A percentile compares a stretch with the other conserved stretches of the same genome.
Evolutionary conservation across 257 asterid species (phyloP).

Genomic region (Paulownia fortunei): DNA sequence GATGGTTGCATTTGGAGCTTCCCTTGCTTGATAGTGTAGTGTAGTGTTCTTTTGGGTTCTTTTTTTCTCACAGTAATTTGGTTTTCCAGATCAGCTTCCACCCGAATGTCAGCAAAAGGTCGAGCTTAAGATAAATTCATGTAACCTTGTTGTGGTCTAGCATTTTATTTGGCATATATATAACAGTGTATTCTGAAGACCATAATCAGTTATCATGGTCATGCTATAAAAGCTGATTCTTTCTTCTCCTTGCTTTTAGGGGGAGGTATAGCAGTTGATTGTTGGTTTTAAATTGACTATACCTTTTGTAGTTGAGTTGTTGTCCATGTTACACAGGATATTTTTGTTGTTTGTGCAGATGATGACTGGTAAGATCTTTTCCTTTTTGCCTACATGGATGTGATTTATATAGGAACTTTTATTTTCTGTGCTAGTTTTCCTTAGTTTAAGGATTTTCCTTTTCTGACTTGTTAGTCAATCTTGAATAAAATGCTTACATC

Average conservation of each 20-base stretch:
- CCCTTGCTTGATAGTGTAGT: conserved; percentile 10
- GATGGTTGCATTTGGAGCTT: conserved; percentile 10
- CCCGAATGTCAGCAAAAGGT: neutral
- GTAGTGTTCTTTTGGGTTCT: conserved; percentile 10
- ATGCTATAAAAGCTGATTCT: conserved; percentile 30
- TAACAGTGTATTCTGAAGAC: neutral
- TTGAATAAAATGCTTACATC: conserved; percentile 3
- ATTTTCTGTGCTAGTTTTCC: neutral
- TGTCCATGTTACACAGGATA: neutral
- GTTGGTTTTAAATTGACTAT: neutral
- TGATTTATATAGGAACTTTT: conserved; percentile 3
- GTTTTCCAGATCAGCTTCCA: conserved; percentile 5
- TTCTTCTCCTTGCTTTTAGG: conserved; percentile 19
- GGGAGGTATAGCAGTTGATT: conserved; percentile 1
- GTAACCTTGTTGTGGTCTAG: neutral
- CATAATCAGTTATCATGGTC: conserved; percentile 8
- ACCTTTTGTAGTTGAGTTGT: conserved; percentile 12
- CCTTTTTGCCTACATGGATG: neutral
- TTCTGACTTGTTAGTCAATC: neutral
- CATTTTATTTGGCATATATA: conserved; percentile 2
- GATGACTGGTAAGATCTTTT: neutral
- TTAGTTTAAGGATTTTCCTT: neutral
- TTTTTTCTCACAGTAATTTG: neutral
- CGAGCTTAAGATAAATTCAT: neutral
- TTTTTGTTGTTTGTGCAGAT: neutral